Evolutionary conservation across 495 filamentous ascomycete species (phyloP).

Genomic region (Penicillium nucicola): DNA sequence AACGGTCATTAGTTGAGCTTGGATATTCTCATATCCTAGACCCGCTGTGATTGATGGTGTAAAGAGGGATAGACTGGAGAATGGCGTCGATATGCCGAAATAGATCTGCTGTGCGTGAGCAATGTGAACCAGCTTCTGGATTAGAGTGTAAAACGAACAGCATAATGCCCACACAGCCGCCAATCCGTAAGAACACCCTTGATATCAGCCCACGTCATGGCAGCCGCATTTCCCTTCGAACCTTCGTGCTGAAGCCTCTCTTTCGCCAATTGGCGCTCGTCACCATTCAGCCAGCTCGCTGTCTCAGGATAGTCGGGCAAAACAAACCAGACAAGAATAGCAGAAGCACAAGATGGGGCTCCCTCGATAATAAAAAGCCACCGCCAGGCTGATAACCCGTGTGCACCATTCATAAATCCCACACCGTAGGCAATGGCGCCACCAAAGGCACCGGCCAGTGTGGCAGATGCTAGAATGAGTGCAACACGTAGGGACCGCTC

Average conservation of each 20-base stretch:
- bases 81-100: slow-evolving; percentile 60
- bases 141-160: slow-evolving; percentile 18
- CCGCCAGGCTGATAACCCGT: slow-evolving; percentile 58
- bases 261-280: slow-evolving; percentile 51
- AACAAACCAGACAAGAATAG: slow-evolving; percentile 54
- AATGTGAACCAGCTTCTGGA: not conserved
- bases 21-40: slow-evolving; percentile 54
- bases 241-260: slow-evolving; percentile 52
- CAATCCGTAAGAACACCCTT: slow-evolving; percentile 55
- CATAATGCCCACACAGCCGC: slow-evolving; percentile 56
- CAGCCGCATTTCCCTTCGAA: slow-evolving; percentile 45
- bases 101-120: slow-evolving; percentile 44
- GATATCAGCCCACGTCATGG: slow-evolving; percentile 56
- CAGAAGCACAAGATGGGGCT: slow-evolving; percentile 50
- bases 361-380: slow-evolving; percentile 73
- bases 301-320: slow-evolving; percentile 62
- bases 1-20: slow-evolving; percentile 68
- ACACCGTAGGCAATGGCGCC: slow-evolving; percentile 62
- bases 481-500: slow-evolving; percentile 60
- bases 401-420: slow-evolving; percentile 56
- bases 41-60: slow-evolving; percentile 62
- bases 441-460: slow-evolving; percentile 66
- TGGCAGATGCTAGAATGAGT: slow-evolving; percentile 59
- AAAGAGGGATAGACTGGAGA: slow-evolving; percentile 63
- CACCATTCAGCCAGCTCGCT: slow-evolving; percentile 43